Evolutionary conservation across 2,329 filamentous ascomycete species (phyloP).

Genomic region (Aureobasidium mangrovei): DNA sequence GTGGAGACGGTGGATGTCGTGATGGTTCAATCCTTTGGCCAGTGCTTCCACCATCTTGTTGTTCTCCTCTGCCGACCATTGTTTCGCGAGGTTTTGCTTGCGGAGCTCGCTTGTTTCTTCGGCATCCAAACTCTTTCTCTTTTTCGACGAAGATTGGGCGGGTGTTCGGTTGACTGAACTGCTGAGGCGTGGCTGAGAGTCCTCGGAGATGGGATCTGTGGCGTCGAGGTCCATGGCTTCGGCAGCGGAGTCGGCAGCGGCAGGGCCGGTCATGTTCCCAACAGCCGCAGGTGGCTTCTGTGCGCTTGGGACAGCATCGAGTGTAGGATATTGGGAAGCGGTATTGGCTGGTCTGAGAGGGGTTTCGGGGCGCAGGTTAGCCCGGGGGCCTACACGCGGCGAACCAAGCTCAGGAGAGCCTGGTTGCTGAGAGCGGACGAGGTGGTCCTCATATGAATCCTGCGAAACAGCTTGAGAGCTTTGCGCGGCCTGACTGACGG

Average conservation of each 20-base stretch:
- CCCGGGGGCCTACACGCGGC: not conserved
- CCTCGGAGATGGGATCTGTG: constrained; percentile 5
- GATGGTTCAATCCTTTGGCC: not conserved
- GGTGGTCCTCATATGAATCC: constrained; percentile 6
- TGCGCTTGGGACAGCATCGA: constrained; percentile 8
- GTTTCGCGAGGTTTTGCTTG: not conserved
- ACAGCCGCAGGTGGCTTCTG: not conserved
- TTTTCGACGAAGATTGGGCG: not conserved
- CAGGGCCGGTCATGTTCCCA: not conserved
- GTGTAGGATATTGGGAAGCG: not conserved
- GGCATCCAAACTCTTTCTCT: constrained; percentile 1
- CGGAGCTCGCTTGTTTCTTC: not conserved
- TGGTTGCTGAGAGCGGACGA: not conserved
- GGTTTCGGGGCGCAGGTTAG: not conserved
- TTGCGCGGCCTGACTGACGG: not conserved
- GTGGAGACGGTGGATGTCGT: not conserved
- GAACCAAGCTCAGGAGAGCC: constrained; percentile 6
- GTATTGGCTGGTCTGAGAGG: not conserved
- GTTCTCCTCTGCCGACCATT: constrained; percentile 1
- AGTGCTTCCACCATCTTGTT: not conserved
- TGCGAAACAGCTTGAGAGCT: not conserved
- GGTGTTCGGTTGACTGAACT: not conserved
- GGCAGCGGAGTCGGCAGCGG: not conserved
- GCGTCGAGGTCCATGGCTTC: not conserved
- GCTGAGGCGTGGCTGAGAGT: constrained; percentile 9